Percentiles rank a stretch among this genome's conserved stretches.
Conservation (phyloP, 805 yeast species). For the Ogataea chonburiensis region DNA sequence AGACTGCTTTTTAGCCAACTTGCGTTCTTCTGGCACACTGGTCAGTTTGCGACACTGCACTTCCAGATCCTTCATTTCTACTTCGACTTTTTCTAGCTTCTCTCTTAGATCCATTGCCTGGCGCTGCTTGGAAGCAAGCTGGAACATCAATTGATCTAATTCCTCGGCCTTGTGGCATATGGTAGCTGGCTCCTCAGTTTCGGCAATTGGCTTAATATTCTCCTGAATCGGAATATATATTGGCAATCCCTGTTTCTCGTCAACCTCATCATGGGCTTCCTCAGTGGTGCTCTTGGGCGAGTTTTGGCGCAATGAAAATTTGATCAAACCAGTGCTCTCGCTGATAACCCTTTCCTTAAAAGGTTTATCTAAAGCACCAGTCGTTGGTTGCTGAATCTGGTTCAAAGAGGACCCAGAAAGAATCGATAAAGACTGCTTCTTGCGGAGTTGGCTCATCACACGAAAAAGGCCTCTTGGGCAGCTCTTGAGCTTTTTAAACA, state of each 20-base stretch:
- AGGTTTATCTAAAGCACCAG: constrained; percentile 23
- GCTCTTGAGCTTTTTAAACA: constrained; percentile 1
- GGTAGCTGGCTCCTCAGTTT: constrained; percentile 2
- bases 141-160: constrained; percentile 31
- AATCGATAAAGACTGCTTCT: constrained; percentile 36
- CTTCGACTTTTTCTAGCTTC: constrained; percentile 41
- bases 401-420: constrained; percentile 30
- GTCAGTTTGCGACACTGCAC: constrained; percentile 25
- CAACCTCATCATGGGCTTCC: constrained; percentile 3
- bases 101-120: constrained; percentile 48
- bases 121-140: constrained; percentile 53
- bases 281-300: constrained; percentile 4
- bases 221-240: constrained; percentile 36
- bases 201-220: constrained; percentile 1
- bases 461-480: background rate
- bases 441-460: constrained; percentile 17
- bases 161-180: constrained; percentile 1
- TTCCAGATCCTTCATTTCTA: constrained; percentile 39
- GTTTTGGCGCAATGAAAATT: constrained; percentile 36
- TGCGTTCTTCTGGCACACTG: constrained; percentile 3
- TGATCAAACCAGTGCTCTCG: constrained; percentile 51
- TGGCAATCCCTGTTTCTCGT: constrained; percentile 32
- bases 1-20: constrained; percentile 12
- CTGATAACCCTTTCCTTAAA: constrained; percentile 43
- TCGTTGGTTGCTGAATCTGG: constrained; percentile 11